These are phyloP conservation scores for Colletotrichum higginsianum DNA, from an alignment of 2,329 filamentous ascomycete genomes.

Conservation along the genomic window DNA sequence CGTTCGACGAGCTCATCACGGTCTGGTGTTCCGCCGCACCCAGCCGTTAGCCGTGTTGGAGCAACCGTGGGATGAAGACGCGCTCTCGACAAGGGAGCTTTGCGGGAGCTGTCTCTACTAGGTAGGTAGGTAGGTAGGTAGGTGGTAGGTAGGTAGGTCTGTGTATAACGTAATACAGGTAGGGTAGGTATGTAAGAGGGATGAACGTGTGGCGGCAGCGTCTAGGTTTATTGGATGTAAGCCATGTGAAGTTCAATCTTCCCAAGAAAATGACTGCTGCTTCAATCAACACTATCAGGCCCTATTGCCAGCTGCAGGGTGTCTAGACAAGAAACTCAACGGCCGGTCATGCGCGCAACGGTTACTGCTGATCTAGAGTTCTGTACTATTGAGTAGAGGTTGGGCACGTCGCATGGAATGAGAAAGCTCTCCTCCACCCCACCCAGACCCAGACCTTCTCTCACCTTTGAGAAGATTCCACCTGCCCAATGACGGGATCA, in stretches of 20 bases:
- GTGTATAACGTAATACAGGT: neutral
- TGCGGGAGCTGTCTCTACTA: constrained; percentile 7
- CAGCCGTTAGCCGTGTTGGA: constrained; percentile 31
- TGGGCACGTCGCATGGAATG: constrained; percentile 20
- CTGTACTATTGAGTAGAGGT: neutral
- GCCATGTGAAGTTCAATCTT: neutral
- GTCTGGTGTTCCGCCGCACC: constrained; percentile 40
- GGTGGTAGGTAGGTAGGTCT: neutral
- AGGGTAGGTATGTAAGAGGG: constrained; percentile 9
- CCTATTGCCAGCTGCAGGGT: constrained; percentile 28
- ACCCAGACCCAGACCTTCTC: constrained; percentile 18
- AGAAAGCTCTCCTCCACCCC: constrained; percentile 19
- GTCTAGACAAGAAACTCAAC: constrained; percentile 13
- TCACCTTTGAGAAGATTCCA: constrained; percentile 27
- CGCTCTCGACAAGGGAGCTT: constrained; percentile 37
- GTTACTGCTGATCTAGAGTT: constrained; percentile 20
- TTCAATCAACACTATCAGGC: constrained; percentile 9
- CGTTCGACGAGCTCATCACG: constrained; percentile 44
- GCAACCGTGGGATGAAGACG: constrained; percentile 49
- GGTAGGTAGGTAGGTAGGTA: neutral
- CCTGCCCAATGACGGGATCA: constrained; percentile 12
- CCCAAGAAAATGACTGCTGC: constrained; percentile 6
- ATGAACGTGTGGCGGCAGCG: constrained; percentile 19
- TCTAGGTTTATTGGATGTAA: constrained; percentile 1
- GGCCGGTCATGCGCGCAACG: constrained; percentile 17